Evolutionary conservation across 345 rosid genomes (phyloP).

Genomic region (Noccaea caerulescens): DNA sequence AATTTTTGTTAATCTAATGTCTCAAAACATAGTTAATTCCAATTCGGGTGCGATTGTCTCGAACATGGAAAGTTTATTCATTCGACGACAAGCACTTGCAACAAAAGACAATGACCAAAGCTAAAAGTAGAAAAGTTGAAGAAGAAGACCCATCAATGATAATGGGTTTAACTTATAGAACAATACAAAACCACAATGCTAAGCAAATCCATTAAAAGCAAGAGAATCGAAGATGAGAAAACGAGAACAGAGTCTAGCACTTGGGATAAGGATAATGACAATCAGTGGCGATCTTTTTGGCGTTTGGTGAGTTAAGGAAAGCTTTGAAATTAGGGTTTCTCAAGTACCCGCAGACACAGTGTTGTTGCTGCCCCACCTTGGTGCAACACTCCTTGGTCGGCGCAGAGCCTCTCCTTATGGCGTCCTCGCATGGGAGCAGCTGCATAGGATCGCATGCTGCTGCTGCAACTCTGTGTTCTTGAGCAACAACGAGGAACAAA

Average conservation of each 20-base stretch:
- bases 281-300: constrained; percentile 71
- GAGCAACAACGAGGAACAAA: constrained; percentile 50
- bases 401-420: constrained; percentile 57
- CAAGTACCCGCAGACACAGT: constrained; percentile 84
- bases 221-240: not conserved
- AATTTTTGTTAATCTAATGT: too few relatives aligned
- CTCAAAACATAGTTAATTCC: too few relatives aligned
- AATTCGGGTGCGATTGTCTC: too few relatives aligned
- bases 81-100: constrained; percentile 1
- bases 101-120: not conserved
- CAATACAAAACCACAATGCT: too few relatives aligned
- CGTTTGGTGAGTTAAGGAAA: constrained; percentile 73
- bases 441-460: constrained; percentile 60
- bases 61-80: not conserved
- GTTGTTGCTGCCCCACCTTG: constrained; percentile 71
- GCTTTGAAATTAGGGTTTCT: constrained; percentile 63
- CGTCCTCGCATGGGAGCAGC: constrained; percentile 68
- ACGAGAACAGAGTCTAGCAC: constrained; percentile 55
- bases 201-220: constrained; percentile 4
- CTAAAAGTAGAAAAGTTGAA: not conserved
- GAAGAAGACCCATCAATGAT: too few relatives aligned
- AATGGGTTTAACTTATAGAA: too few relatives aligned
- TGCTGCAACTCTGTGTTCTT: constrained; percentile 46
- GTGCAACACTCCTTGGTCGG: constrained; percentile 70
- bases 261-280: constrained; percentile 81